Base-by-base conservation (phyloP, 1,139 yeast genomes). In the Yamadazyma dendronema region DNA sequence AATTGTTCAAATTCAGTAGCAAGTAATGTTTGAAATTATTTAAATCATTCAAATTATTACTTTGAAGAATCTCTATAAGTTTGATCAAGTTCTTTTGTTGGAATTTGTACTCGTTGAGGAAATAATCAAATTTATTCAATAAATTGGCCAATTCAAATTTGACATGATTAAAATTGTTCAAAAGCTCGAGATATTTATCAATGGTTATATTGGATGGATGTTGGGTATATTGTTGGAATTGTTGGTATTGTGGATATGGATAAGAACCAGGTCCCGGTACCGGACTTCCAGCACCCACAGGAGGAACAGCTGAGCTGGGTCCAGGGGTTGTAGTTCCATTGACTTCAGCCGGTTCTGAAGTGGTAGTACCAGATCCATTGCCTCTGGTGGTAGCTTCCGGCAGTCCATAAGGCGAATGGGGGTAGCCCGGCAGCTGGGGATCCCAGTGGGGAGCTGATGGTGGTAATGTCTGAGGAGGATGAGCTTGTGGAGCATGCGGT, bases 61-160 rank as follows among this genome's bases (percentile, higher is more conserved):
- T 33, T 33, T 45, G 47, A 4, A 46, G 31, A 9, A 47, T 44
- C 28, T 47, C 51, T 8, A 47, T 44, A 22, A 48, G 36, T 30
- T 45, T 44, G 27, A 46, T 37, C 27, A 41, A 28, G 23, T 48
- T 47, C 35, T 44, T 45, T 24, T 47, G 50, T 27, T 45, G 48
- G 32, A 44, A 41, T 28, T 46, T 44, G 30, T 47, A 47, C 29
- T 47, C 49, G 31, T 44, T 41, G 9, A 47, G 23, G 28, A 46
- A 46, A 27, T 47, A 47, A 35, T 47, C 51, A 35, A 47, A 47
- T 32, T 46, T 47, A 35, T 47, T 47, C 16, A 40, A 30, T 10
- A 47, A 36, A 27, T 46, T 47, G n/a, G 43, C 34, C 13, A 47
- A 38, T 23, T 45, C 49, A 31, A 43, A 47, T 27, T 48, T 47